These are phyloP conservation scores for Lolium rigidum DNA, from an alignment of 176 grass and related monocot species.

Conservation along the genomic window DNA sequence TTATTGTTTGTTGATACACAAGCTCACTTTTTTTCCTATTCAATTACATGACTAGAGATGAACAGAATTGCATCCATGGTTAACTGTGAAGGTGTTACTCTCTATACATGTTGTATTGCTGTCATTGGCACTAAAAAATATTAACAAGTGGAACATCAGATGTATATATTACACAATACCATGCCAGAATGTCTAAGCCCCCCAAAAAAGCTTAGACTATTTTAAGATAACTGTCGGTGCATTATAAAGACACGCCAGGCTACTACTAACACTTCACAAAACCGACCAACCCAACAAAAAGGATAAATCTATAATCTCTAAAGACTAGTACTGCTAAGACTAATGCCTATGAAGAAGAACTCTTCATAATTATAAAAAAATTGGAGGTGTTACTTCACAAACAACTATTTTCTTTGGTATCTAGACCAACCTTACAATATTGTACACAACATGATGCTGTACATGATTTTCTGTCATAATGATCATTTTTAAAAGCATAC, in stretches of 20 bases:
- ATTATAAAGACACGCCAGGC: not conserved
- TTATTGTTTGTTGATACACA: not conserved
- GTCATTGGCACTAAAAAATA: not conserved
- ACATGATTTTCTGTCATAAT: not conserved
- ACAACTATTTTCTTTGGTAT: not conserved
- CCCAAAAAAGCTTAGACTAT: not conserved
- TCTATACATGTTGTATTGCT: not conserved
- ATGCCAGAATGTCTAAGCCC: not conserved
- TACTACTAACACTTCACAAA: not conserved
- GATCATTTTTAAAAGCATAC: not conserved
- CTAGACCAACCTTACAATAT: not conserved
- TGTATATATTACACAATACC: not conserved
- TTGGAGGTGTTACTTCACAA: not conserved
- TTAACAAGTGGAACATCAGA: not conserved
- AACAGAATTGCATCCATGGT: not conserved
- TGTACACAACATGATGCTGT: not conserved
- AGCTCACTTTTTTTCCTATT: not conserved
- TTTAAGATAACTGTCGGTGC: not conserved
- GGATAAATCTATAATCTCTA: not conserved
- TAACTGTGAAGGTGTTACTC: not conserved
- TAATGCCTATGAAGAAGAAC: not conserved
- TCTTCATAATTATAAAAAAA: not conserved
- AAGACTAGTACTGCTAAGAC: not conserved
- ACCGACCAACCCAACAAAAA: not conserved
- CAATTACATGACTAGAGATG: slow-evolving; percentile 18